Evolutionary conservation across 345 rosid genomes (phyloP), one percentile per base, ranked within the genome.

Genomic region (Toxicodendron radicans): DNA sequence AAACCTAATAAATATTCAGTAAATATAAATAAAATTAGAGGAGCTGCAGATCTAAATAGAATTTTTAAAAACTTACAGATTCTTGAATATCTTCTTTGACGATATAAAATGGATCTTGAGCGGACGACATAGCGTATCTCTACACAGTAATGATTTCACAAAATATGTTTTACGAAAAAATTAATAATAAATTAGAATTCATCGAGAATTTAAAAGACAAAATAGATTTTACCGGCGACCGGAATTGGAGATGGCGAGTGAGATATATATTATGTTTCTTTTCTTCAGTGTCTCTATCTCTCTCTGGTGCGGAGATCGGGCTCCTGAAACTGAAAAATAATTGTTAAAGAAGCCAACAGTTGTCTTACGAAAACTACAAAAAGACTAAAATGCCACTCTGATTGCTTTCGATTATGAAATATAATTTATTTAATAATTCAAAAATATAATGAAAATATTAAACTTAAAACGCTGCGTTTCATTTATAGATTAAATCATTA

Each of bases 71-170:
- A 85, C 98, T 85, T 87, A 96, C 99, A 80, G 98, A 92, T 59
- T 89, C 95, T 79, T 96, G 98, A 77, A 92, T 92, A 87, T 96
- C 98, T 87, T 96, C 99, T 84, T 92, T 93, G 71, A 93, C 99
- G 61, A 93, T 93, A 74, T 96, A 90, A 74, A 93, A 96, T 0
- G 99, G 99, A 87, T 96, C 99, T 83, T 93, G 98, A 16, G 98
- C 97, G 6, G 97, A 92, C 78, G 98, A 90, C 99, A 96, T 96
- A 18, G 12, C 35, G 48, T 46, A 45, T 35, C 56, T 61, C 73
- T 57, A 41, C 57, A 59, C 53, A 24, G 43, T 0, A 71, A 58
- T n/a, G 54, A 14, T 51, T 51, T 51, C 6, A 16, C 0, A 48
- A 11, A 48, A 3, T 14, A 38, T 14, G 18, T 51, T 51, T 51